Evolutionary conservation across 2,329 filamentous ascomycete species (phyloP).

Genomic region (Arthrobotrys entomopaga): DNA sequence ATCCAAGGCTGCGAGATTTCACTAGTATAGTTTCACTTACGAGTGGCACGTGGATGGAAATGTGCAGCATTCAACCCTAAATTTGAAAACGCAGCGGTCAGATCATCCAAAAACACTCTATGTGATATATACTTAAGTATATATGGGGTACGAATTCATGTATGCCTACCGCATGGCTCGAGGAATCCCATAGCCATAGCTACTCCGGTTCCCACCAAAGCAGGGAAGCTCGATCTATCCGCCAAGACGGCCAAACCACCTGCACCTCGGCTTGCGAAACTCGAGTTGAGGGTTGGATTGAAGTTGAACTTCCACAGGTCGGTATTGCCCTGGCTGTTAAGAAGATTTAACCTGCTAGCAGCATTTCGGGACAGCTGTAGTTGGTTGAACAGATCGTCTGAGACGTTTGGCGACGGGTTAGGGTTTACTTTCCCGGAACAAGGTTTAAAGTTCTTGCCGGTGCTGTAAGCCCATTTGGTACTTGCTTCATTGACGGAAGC

Average conservation of each 20-base stretch:
- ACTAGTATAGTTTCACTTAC: slow-evolving; percentile 13
- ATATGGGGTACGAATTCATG: not conserved
- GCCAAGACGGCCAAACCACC: slow-evolving; percentile 19
- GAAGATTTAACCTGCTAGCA: slow-evolving; percentile 14
- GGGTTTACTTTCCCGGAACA: slow-evolving; percentile 18
- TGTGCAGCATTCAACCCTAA: slow-evolving; percentile 30
- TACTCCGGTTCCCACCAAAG: slow-evolving; percentile 24
- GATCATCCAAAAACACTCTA: not conserved
- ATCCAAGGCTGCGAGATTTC: too few species aligned
- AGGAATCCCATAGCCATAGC: slow-evolving; percentile 38
- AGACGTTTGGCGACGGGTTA: slow-evolving; percentile 24
- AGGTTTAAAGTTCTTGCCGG: slow-evolving; percentile 24
- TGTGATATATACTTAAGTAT: too few species aligned
- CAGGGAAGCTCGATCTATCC: slow-evolving; percentile 52
- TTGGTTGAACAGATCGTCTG: slow-evolving; percentile 25
- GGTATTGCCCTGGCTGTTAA: slow-evolving; percentile 28
- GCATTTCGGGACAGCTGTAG: slow-evolving; percentile 21
- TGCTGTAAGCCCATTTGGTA: slow-evolving; percentile 28
- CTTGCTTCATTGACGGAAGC: not conserved
- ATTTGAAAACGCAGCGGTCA: not conserved
- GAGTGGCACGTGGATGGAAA: slow-evolving; percentile 35
- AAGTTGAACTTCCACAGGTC: slow-evolving; percentile 32
- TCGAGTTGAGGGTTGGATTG: slow-evolving; percentile 31
- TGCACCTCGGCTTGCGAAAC: slow-evolving; percentile 41
- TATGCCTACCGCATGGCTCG: slow-evolving; percentile 19